Evolutionary conservation across 352 stramenopile species (phyloP).

Genomic region (Pythium plurisporium): DNA sequence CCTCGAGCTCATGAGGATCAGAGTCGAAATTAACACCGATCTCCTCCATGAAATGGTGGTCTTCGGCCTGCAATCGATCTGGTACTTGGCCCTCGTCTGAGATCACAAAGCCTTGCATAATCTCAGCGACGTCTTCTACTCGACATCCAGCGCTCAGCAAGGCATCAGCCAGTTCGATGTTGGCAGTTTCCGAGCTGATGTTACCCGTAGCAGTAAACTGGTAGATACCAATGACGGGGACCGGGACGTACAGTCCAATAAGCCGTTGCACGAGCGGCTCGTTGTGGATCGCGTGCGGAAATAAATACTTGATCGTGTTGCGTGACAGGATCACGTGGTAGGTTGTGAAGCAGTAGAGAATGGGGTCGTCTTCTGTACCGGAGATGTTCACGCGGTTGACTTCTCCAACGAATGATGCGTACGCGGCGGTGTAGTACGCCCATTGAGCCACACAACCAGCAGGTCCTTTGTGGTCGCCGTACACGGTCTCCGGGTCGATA

Average conservation of each 20-base stretch:
- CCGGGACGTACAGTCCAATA: slow-evolving; percentile 22
- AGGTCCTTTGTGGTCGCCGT: slow-evolving; percentile 24
- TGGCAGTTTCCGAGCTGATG: slow-evolving; percentile 18
- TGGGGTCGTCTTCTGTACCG: slow-evolving; percentile 23
- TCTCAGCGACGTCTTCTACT: slow-evolving; percentile 18
- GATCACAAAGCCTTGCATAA: slow-evolving; percentile 22
- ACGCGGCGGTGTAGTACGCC: slow-evolving; percentile 24
- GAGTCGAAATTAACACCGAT: slow-evolving; percentile 17
- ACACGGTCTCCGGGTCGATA: slow-evolving; percentile 17
- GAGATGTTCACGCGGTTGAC: slow-evolving; percentile 21
- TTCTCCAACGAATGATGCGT: slow-evolving; percentile 25
- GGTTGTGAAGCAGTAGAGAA: slow-evolving; percentile 24
- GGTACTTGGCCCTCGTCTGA: slow-evolving; percentile 14
- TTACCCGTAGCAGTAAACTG: slow-evolving; percentile 18
- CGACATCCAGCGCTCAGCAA: slow-evolving; percentile 17
- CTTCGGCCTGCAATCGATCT: slow-evolving; percentile 20
- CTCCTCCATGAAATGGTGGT: slow-evolving; percentile 17
- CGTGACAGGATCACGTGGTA: slow-evolving; percentile 25
- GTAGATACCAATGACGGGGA: slow-evolving; percentile 19
- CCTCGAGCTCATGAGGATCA: background rate
- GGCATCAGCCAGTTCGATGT: slow-evolving; percentile 23
- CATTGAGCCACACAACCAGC: slow-evolving; percentile 13
- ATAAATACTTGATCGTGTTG: slow-evolving; percentile 28
- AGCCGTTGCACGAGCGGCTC: slow-evolving; percentile 21
- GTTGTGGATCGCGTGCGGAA: slow-evolving; percentile 23